Conservation (phyloP, 2,329 filamentous ascomycete genomes). For the Monosporascus sp. region DNA sequence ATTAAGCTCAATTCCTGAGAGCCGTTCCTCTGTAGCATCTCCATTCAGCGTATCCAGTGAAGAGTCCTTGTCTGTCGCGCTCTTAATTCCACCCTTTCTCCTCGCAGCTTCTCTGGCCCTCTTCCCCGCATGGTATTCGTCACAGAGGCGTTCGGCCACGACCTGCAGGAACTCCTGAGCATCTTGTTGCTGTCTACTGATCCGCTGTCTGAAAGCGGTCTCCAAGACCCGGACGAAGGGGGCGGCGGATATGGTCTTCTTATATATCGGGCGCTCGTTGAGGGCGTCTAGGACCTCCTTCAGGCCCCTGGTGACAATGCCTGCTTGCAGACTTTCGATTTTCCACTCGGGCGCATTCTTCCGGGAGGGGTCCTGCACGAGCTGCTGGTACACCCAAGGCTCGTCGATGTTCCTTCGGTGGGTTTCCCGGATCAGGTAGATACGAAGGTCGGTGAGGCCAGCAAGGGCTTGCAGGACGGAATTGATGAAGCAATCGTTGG, state of each 20-base stretch:
- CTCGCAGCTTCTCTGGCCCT: constrained; percentile 61
- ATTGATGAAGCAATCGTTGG: constrained; percentile 97
- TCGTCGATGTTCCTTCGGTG: constrained; percentile 80
- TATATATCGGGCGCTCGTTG: constrained; percentile 89
- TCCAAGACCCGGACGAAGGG: constrained; percentile 81
- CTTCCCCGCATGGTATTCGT: constrained; percentile 85
- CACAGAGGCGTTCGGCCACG: constrained; percentile 83
- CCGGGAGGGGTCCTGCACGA: constrained; percentile 42
- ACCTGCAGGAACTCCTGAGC: constrained; percentile 96
- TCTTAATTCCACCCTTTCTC: constrained; percentile 20
- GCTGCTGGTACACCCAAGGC: constrained; percentile 64
- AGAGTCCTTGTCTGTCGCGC: constrained; percentile 2
- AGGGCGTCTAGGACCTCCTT: constrained; percentile 90
- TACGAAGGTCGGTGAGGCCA: constrained; percentile 78
- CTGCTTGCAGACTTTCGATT: constrained; percentile 66
- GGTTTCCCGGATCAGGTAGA: constrained; percentile 89
- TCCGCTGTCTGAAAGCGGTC: constrained; percentile 78
- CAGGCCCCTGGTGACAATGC: constrained; percentile 76
- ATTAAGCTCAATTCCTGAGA: constrained; percentile 20
- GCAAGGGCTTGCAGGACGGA: constrained; percentile 91
- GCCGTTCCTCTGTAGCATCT: constrained; percentile 23
- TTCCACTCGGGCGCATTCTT: constrained; percentile 48
- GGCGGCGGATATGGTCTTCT: constrained; percentile 87
- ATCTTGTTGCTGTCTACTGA: constrained; percentile 93
- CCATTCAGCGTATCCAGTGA: constrained; percentile 17